These are phyloP conservation scores for Phytophthora aleatoria DNA, from an alignment of 352 stramenopile genomes.

Conservation along the genomic window DNA sequence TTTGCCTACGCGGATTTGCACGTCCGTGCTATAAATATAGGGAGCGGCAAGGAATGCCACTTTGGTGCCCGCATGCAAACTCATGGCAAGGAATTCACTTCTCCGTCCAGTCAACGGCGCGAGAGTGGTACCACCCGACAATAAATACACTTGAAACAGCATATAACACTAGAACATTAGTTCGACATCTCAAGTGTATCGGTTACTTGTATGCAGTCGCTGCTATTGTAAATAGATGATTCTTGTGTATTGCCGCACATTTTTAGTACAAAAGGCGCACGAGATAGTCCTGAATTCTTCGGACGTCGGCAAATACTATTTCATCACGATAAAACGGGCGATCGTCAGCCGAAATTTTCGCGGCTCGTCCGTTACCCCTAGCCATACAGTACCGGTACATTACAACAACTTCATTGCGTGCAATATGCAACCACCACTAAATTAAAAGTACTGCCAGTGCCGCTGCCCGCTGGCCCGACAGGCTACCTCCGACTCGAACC, in stretches of 20 bases:
- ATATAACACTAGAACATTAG: slow-evolving; percentile 1
- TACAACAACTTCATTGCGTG: too few relatives aligned
- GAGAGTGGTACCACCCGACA: background rate
- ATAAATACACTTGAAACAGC: background rate
- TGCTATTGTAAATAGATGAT: too few relatives aligned
- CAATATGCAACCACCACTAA: too few relatives aligned
- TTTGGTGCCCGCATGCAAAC: too few relatives aligned
- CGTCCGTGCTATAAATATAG: too few relatives aligned
- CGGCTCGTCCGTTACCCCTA: background rate
- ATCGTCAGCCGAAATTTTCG: slow-evolving; percentile 12
- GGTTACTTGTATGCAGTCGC: too few relatives aligned
- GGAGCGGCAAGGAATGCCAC: too few relatives aligned
- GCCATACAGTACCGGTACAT: background rate
- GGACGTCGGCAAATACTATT: background rate
- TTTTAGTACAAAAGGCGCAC: background rate
- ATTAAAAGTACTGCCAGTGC: too few relatives aligned
- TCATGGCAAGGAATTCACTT: too few relatives aligned
- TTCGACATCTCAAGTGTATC: too few relatives aligned
- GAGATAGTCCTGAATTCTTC: background rate
- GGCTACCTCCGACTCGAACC: background rate
- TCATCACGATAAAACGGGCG: background rate
- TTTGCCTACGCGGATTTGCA: too few relatives aligned
- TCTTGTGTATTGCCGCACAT: background rate
- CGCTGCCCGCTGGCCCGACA: background rate
- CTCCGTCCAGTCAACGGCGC: too few relatives aligned